Evolutionary conservation across 345 rosid species (phyloP), one percentile per base, ranked within the genome.

Genomic region (Eutrema japonicum): DNA sequence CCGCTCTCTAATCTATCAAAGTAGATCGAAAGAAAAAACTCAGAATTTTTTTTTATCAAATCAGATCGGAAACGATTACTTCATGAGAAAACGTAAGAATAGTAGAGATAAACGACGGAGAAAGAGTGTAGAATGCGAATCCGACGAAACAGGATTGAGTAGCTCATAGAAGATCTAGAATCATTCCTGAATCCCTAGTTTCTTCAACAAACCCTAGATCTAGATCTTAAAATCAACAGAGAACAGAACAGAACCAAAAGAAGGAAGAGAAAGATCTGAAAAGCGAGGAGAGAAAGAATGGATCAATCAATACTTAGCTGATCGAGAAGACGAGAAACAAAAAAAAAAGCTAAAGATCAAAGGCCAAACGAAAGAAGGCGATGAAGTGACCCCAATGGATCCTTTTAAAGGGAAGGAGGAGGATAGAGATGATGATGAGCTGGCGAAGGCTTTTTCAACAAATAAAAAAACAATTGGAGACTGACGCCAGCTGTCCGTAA

Each of bases 21-120:
- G 66, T 4, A 27, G 8, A 10, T 43, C 10, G 9, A 74, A 18
- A 36, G 22, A 54, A 32, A 10, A 27, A 14, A 11, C 47, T 43
- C 9, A 6, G 10, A 12, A 22, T 18, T 18, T 18, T 18, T 18
- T 18, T 18, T 18, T 0, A 38, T n/a, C 40, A 52, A 57, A 76
- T 35, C 33, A 70, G 71, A 77, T 56, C 64, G 55, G 75, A 42
- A 48, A 67, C 4, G 55, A 47, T 53, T 48, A 68, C 10, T 79
- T 84, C 78, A 82, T 73, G 97, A 91, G 79, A 94, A 87, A 37
- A 86, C 98, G 83, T 91, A 91, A 35, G 93, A 87, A 85, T 96
- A 89, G 87, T 91, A 94, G 10, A 94, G 92, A 59, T 88, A 94
- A 8, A 88, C 96, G 75, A 94, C 96, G 10, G 98, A 94, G 75